Evolutionary conservation across 495 filamentous ascomycete species (phyloP), one percentile per base, ranked within the genome.

Genomic region (Chaetomium tenue): DNA sequence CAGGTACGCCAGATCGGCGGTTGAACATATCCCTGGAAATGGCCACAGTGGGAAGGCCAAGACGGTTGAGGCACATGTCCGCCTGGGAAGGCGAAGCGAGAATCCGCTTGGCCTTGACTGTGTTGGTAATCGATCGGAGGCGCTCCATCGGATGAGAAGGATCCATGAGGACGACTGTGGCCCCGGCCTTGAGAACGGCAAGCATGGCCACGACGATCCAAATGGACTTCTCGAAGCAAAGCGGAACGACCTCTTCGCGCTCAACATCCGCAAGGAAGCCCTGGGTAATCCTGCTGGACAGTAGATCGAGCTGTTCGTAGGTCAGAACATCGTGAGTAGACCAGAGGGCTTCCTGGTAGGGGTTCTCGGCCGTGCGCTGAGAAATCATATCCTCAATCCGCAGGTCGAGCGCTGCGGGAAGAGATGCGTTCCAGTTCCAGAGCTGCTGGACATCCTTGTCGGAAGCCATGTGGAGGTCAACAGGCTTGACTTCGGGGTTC

Each of bases 61-160:
- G 22, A 7, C 25, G 20, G 57, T 48, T 52, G 5, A 51, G 50
- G n/a, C 60, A 63, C 23, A 63, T 20, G n/a, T 54, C 48, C 4
- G 60, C 60, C 39, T 63, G 60, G 6, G 33, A 8, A 15, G 39
- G 37, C 26, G 60, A 63, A 6, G 60, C 60, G 5, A 63, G 60
- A 15, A 63, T 47, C 9, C 48, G 30, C 15, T 54, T 63, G 6
- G 60, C 60, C 33, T 63, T 63, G 16, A 63, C 60, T 2, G 48
- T 44, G 37, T 37, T 25, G 51, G 23, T 37, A 15, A 60, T 60
- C 20, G 23, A 44, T 8, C 39, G 28, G 30, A 63, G 60, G 5
- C 86, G 80, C 54, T 77, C 74, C 16, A 65, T 72, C 23, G 86
- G 84, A 61, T 87, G 84, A 2, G 74, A 73, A 8, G 84, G 78